phyloP scores from a whole-genome alignment of 2,329 filamentous ascomycete species.

The Cryphonectria radicalis region DNA sequence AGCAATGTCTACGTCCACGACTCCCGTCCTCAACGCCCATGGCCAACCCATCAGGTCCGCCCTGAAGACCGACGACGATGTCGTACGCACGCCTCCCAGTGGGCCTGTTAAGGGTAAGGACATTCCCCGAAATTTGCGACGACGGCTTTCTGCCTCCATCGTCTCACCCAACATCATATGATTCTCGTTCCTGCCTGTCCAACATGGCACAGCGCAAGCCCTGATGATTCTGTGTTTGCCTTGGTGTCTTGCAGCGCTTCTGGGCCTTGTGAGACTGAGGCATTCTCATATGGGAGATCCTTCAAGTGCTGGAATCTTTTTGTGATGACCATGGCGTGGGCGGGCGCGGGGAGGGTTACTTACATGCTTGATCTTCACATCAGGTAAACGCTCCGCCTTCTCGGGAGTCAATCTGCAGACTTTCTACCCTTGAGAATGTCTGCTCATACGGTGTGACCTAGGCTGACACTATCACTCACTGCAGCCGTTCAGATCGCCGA shows the following conservation, averaged over 20 bases:
- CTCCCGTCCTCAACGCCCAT: conserved; percentile 27
- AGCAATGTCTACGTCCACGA: conserved; percentile 20
- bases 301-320: background rate
- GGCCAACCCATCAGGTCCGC: conserved; percentile 29
- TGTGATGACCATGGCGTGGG: conserved; percentile 1
- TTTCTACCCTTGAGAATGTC: background rate
- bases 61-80: conserved; percentile 30
- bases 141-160: background rate
- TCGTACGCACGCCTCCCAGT: conserved; percentile 12
- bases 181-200: conserved; percentile 2
- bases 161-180: background rate
- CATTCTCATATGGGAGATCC: background rate
- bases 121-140: background rate
- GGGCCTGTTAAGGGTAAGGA: conserved; percentile 27
- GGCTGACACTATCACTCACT: conserved; percentile 29
- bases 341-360: background rate
- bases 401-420: background rate
- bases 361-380: background rate
- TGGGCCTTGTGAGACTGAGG: background rate
- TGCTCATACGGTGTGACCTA: conserved; percentile 15
- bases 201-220: conserved; percentile 7
- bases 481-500: conserved; percentile 64
- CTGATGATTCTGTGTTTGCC: background rate
- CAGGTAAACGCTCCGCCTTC: background rate
- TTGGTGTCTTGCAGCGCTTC: conserved; percentile 15